phyloP scores from a whole-genome alignment of 75 land plant species.

The Ceratopteris richardii region DNA sequence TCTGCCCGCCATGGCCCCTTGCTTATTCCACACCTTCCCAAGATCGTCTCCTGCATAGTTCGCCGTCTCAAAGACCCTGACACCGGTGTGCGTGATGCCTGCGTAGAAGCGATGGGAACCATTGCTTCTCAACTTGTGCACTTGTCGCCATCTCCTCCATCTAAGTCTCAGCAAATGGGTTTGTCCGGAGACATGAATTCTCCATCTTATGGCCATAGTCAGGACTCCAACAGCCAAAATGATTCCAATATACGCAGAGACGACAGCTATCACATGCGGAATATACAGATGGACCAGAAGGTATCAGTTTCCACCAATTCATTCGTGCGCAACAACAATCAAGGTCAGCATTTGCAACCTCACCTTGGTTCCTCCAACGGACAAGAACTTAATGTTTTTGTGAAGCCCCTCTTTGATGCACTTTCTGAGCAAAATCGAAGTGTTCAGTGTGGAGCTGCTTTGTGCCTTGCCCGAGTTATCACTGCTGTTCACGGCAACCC shows the following conservation, averaged over 20 bases:
- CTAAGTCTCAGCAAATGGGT: too few relatives aligned
- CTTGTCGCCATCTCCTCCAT: too few relatives aligned
- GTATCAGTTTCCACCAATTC: background rate
- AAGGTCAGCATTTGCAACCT: too few relatives aligned
- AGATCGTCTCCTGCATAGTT: constrained; percentile 47
- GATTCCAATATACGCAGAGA: too few relatives aligned
- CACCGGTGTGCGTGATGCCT: constrained; percentile 58
- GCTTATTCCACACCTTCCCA: constrained; percentile 38
- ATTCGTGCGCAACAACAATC: too few relatives aligned
- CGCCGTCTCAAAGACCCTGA: constrained; percentile 69
- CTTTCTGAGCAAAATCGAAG: constrained; percentile 61
- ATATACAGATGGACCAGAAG: background rate
- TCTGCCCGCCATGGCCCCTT: constrained; percentile 32
- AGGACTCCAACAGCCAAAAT: too few relatives aligned
- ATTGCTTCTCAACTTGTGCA: constrained; percentile 22
- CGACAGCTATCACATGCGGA: background rate
- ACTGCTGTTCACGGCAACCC: constrained; percentile 31
- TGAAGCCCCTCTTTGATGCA: constrained; percentile 69
- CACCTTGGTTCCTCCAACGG: constrained; percentile 4
- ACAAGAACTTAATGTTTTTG: constrained; percentile 35
- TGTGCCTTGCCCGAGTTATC: constrained; percentile 59
- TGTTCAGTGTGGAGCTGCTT: constrained; percentile 55
- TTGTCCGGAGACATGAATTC: too few relatives aligned
- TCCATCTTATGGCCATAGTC: too few relatives aligned
- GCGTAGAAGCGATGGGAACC: constrained; percentile 53